phyloP scores from a whole-genome alignment of 768 basidiomycete genomes.

The Auricularia heimuer region DNA sequence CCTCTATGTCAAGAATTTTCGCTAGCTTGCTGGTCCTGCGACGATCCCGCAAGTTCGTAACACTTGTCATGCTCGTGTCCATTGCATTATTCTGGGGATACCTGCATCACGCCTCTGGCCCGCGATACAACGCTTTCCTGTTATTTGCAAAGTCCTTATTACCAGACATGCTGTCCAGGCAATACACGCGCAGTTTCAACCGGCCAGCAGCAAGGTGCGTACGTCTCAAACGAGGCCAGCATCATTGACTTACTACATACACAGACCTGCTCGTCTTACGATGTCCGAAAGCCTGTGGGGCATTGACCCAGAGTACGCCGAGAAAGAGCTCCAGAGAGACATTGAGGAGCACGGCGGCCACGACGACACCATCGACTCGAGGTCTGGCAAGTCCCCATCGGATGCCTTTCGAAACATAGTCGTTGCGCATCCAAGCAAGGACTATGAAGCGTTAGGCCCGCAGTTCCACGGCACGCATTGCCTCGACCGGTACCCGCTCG shows the following conservation, averaged over 20 bases:
- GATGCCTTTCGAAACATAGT: neutral
- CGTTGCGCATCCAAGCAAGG: neutral
- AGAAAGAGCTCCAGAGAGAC: neutral
- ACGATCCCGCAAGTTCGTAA: neutral
- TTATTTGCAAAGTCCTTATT: neutral
- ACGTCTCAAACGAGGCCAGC: neutral
- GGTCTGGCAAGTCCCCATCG: neutral
- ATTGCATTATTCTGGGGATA: neutral
- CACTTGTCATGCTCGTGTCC: neutral
- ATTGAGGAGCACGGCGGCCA: neutral
- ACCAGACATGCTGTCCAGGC: neutral
- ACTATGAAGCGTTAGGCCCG: neutral
- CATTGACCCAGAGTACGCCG: neutral
- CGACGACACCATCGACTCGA: neutral
- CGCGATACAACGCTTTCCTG: neutral
- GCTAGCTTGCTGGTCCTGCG: neutral
- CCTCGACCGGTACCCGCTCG: neutral
- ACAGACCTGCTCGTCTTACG: neutral
- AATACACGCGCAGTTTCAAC: neutral
- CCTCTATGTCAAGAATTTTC: too few relatives aligned
- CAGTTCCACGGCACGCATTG: neutral
- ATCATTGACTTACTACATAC: neutral
- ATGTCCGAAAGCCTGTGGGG: neutral
- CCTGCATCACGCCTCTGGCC: neutral
- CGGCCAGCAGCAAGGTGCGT: neutral